Base-by-base conservation (phyloP, 345 rosid genomes). In the Brassica napus region DNA sequence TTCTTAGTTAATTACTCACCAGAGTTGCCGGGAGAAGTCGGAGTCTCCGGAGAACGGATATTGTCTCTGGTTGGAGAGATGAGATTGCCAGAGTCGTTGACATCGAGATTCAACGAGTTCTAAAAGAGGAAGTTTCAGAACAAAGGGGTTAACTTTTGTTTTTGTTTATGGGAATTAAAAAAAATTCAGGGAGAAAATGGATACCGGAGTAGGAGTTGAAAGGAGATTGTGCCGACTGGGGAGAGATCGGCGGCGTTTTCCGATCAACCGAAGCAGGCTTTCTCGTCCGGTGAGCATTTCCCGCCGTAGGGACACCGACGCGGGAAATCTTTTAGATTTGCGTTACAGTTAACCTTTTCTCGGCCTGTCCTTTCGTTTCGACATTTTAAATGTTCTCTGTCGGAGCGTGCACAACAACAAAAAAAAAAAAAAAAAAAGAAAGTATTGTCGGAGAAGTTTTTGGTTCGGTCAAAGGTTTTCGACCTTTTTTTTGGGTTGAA, bases 251-350 rank as follows among this genome's bases (percentile, higher is more conserved):
- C 97, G 86, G 54, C 97, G 92, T 66, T 87, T 89, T 3, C 97
- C 97, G 31, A 92, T 85, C 73, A 94, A 83, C 39, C 92, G 85
- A 67, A 83, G 68, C 77, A 94, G 81, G 81, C 97, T 94, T 44
- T 91, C 91, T 65, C 85, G 86, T 58, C 97, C 98, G 14, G 82
- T 82, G 14, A 94, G 78, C 97, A 92, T 92, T 79, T 75, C 42
- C 21, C 65, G 74, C 30, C 79, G 57, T 37, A 35, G 5, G 14
- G 34, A 49, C 15, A 68, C 6, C 69, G 74, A 59, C 82, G 82
- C 82, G 82, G 78, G 82, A 68, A 79, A 61, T 35, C 1, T 1
- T 60, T 6, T 11, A 34, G 78, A 34, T 59, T 73, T 58, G 49
- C 37, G 54, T 54, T 2, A 37, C 52, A 54, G 5, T 28, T 28